Evolutionary conservation across 2,329 filamentous ascomycete species (phyloP), one percentile per base, ranked within the genome.

Genomic region (Aspergillus uvarum): DNA sequence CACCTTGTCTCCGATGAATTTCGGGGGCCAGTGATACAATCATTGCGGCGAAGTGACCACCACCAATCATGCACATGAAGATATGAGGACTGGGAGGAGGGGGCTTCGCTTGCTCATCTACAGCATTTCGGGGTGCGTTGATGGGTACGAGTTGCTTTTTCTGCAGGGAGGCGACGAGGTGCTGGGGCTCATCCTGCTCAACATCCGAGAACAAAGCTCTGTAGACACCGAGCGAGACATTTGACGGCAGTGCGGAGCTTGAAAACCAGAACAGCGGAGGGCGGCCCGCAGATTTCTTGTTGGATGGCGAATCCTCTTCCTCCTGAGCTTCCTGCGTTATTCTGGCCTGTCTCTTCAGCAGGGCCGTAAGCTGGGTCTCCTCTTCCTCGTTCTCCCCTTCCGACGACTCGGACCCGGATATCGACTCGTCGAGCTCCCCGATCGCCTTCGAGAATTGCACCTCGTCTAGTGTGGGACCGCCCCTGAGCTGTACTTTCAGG

Each of bases 11-110:
- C 72, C 91, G 94, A 42, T 86, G 85, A 56, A 89, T 81, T 63
- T 92, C 90, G 0, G 95, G 93, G 0, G 91, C 87, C 4, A 98
- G 83, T 0, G 92, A 92, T 11, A 99, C 90, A 11, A 98, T 83
- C 93, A 98, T 98, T 54, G 91, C 95, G 0, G 95, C 95, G 72
- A 99, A 99, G 74, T 99, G 95, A 0, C 95, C 95, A 61, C 95
- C 95, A 24, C 95, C 95, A 54, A 99, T 96, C 95, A 99, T 99
- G 77, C 93, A 98, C 51, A 99, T 84, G 72, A 99, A 98, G 53
- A 96, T 87, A 72, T 98, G 93, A 2, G 92, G 91, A 7, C 89
- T 88, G 24, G 87, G 59, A 21, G 67, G 42, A 42, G 82, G 77
- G 2, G 83, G 79, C 62, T 84, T 63, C n/a, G 63, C 62, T 24